A percentile compares a stretch with the other conserved stretches of the same genome.
These are phyloP conservation scores for Anethum foeniculum DNA, from an alignment of 140 eudicot species.

Conservation along the genomic window DNA sequence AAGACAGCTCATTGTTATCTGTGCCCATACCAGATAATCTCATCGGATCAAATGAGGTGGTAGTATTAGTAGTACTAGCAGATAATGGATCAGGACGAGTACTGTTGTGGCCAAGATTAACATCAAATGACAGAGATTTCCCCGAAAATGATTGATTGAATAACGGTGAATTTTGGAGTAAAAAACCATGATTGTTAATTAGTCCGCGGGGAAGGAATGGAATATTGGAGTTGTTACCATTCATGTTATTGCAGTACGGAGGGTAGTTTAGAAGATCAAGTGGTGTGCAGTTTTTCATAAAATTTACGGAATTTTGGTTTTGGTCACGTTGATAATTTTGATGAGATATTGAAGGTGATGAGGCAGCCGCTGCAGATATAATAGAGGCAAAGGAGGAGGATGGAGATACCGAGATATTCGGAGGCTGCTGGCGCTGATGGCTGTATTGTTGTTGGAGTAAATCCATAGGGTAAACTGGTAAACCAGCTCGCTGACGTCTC, in stretches of 20 bases:
- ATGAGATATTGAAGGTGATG: neutral
- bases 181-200: neutral
- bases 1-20: slow-evolving; percentile 35
- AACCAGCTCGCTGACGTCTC: slow-evolving; percentile 64
- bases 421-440: slow-evolving; percentile 13
- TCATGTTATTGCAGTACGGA: slow-evolving; percentile 12
- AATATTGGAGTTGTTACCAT: neutral
- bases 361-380: slow-evolving; percentile 22
- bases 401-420: neutral
- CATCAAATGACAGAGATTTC: slow-evolving; percentile 4
- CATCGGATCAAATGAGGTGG: neutral
- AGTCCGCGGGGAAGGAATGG: neutral
- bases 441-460: slow-evolving; percentile 19
- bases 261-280: slow-evolving; percentile 12
- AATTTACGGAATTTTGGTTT: neutral
- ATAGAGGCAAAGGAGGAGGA: slow-evolving; percentile 13
- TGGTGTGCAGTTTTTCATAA: slow-evolving; percentile 14
- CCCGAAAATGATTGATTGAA: neutral
- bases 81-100: neutral
- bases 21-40: neutral
- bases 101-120: neutral
- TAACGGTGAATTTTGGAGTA: neutral
- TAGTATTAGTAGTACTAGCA: neutral
- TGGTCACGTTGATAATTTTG: neutral
- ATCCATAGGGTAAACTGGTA: slow-evolving; percentile 62